Percentiles rank a stretch among this genome's conserved stretches.
Conservation (phyloP, 2,329 filamentous ascomycete species). For the Neurospora sp. region DNA sequence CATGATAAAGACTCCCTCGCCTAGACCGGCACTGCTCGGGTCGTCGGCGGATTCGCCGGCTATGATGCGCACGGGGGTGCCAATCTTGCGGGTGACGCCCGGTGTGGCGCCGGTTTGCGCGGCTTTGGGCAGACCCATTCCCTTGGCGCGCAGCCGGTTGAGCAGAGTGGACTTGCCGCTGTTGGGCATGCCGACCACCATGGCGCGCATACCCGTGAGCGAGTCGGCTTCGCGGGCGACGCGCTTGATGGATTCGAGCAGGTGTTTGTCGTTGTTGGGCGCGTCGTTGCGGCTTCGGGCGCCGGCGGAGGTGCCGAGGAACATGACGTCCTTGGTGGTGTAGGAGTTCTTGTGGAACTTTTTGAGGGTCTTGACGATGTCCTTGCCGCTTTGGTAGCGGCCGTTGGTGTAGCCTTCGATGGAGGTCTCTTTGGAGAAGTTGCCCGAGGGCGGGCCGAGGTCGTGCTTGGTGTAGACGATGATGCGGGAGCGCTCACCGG, state of each 20-base stretch:
- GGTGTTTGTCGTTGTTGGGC: conserved; percentile 22
- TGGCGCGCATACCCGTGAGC: conserved; percentile 71
- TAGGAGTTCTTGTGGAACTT: conserved; percentile 34
- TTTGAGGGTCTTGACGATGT: conserved; percentile 20
- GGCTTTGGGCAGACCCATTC: conserved; percentile 54
- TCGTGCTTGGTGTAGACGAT: conserved; percentile 90
- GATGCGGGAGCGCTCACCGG: conserved; percentile 62
- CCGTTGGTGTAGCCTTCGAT: not conserved
- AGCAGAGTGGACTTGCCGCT: conserved; percentile 94
- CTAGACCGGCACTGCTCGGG: conserved; percentile 24
- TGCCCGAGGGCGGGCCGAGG: conserved; percentile 38
- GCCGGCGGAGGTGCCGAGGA: conserved; percentile 18
- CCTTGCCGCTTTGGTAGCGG: conserved; percentile 6
- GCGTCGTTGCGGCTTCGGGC: conserved; percentile 18
- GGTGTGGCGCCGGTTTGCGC: conserved; percentile 79
- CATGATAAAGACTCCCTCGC: conserved; percentile 66
- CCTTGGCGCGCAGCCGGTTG: conserved; percentile 67
- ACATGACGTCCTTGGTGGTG: conserved; percentile 21
- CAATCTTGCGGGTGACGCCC: conserved; percentile 80
- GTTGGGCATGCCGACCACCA: conserved; percentile 97
- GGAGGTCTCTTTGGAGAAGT: not conserved
- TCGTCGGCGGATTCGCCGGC: conserved; percentile 25
- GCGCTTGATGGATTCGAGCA: conserved; percentile 40
- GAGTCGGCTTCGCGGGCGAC: conserved; percentile 42
- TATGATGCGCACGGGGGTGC: conserved; percentile 70